Evolutionary conservation across 345 rosid genomes (phyloP).

Genomic region (Populus alba): DNA sequence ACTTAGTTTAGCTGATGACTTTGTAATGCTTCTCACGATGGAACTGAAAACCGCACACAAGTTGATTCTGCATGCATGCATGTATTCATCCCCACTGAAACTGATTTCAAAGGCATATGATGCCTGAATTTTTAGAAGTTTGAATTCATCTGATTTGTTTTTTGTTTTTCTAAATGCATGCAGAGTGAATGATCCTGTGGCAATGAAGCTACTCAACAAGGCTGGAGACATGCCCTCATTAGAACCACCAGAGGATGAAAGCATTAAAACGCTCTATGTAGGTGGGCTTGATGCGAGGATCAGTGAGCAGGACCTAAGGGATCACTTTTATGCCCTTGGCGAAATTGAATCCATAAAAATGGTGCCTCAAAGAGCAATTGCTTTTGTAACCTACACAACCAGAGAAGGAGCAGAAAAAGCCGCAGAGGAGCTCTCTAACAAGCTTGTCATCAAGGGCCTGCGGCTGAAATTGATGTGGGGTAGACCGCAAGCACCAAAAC

Average conservation of each 20-base stretch:
- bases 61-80: not conserved
- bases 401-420: constrained; percentile 99
- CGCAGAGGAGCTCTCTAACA: constrained; percentile 83
- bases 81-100: not conserved
- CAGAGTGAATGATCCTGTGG: constrained; percentile 96
- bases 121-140: not conserved
- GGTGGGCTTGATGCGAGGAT: constrained; percentile 88
- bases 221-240: constrained; percentile 96
- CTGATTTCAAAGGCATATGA: not conserved
- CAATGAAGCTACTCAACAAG: constrained; percentile 80
- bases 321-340: constrained; percentile 84
- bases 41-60: too few relatives aligned
- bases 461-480: constrained; percentile 97
- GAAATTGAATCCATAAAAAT: constrained; percentile 84
- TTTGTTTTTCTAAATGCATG: constrained; percentile 1
- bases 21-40: rapidly evolving
- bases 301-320: constrained; percentile 85
- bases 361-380: constrained; percentile 84
- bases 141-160: not conserved
- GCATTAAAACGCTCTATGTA: constrained; percentile 83
- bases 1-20: too few relatives aligned
- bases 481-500: constrained; percentile 80
- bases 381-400: constrained; percentile 89
- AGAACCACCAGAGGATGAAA: constrained; percentile 87
- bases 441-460: constrained; percentile 79